A percentile compares a stretch with the other conserved stretches of the same genome.
phyloP scores from a whole-genome alignment of 75 land plant genomes.

The Pseudotsuga menziesii region DNA sequence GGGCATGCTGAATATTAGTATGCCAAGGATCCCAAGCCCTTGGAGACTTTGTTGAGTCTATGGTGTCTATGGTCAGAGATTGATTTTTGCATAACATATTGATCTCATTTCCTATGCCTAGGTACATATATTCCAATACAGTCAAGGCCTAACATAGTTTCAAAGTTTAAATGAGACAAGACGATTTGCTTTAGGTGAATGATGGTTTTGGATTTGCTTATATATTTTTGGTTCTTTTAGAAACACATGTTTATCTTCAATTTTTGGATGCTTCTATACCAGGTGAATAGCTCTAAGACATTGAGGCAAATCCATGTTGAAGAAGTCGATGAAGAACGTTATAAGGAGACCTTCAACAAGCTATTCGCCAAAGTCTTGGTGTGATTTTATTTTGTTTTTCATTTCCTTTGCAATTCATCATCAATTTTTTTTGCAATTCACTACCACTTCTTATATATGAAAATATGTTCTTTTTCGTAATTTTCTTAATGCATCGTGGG shows the following conservation, averaged over 20 bases:
- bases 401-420: background rate
- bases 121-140: background rate
- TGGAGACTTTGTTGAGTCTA: too few relatives aligned
- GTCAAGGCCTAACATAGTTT: background rate
- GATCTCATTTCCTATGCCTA: background rate
- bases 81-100: background rate
- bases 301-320: conserved; percentile 56
- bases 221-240: background rate
- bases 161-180: background rate
- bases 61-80: background rate
- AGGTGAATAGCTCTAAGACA: conserved; percentile 36
- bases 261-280: background rate
- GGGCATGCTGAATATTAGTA: too few relatives aligned
- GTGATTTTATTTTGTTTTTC: conserved; percentile 1
- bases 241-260: background rate
- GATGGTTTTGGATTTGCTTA: background rate
- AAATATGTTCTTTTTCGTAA: background rate
- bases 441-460: background rate
- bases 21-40: too few relatives aligned
- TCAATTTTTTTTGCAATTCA: background rate
- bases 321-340: conserved; percentile 79
- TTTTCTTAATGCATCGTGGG: too few relatives aligned
- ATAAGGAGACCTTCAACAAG: conserved; percentile 73
- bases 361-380: conserved; percentile 85
- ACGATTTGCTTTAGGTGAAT: background rate